These are phyloP conservation scores for Pseudocercospora macadamiae DNA, from an alignment of 2,329 filamentous ascomycete genomes.

Conservation along the genomic window DNA sequence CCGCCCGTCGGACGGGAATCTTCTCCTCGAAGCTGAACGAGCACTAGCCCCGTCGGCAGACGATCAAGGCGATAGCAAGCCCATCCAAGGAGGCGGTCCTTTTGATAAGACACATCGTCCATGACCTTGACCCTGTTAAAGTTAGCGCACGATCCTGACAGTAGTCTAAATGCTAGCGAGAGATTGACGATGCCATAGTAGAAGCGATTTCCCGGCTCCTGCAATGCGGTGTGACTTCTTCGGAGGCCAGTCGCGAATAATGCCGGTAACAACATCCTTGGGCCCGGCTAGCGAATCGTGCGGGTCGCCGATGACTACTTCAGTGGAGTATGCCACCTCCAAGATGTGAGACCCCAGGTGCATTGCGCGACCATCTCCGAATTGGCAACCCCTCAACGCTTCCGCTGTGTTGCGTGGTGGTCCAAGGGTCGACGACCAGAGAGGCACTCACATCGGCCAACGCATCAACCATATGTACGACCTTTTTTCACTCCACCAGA, in stretches of 20 bases:
- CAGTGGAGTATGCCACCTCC: not conserved
- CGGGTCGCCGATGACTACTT: not conserved
- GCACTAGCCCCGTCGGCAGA: conserved; percentile 72
- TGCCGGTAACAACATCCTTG: conserved; percentile 1
- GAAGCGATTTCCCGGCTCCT: not conserved
- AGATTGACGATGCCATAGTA: not conserved
- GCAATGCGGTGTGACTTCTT: conserved; percentile 2
- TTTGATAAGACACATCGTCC: conserved; percentile 73
- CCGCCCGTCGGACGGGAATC: conserved; percentile 69
- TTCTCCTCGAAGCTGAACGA: conserved; percentile 74
- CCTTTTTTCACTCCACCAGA: not conserved
- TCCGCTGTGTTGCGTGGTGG: conserved; percentile 8
- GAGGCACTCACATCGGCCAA: not conserved
- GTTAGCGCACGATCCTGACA: conserved; percentile 8
- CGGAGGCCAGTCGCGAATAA: not conserved
- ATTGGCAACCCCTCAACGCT: conserved; percentile 15
- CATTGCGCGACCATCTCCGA: conserved; percentile 5
- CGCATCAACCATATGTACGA: not conserved
- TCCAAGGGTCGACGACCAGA: not conserved
- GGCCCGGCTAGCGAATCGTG: not conserved
- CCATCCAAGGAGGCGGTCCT: conserved; percentile 82
- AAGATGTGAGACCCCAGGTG: not conserved
- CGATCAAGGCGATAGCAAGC: conserved; percentile 84
- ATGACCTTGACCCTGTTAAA: conserved; percentile 73
- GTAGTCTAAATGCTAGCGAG: not conserved